Conservation (phyloP, 345 rosid genomes). For the Melaleuca quinquenervia region DNA sequence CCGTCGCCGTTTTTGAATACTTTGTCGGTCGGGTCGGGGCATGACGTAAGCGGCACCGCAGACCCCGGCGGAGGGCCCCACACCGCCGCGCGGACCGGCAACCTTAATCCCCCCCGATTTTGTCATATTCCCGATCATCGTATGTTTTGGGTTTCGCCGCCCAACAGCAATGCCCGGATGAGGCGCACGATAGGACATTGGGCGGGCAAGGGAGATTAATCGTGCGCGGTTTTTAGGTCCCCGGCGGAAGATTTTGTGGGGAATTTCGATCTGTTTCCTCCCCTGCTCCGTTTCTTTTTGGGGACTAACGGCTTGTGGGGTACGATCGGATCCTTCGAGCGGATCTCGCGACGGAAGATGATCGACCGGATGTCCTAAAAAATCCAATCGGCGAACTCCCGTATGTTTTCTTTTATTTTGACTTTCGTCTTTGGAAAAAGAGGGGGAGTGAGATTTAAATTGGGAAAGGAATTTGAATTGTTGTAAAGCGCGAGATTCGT, state of each 20-base stretch:
- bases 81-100: background rate
- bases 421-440: background rate
- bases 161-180: background rate
- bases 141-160: background rate
- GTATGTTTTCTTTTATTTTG: too few relatives aligned
- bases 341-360: background rate
- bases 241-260: background rate
- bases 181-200: background rate
- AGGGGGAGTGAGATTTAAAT: background rate
- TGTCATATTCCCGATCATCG: background rate
- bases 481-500: background rate
- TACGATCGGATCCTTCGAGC: background rate
- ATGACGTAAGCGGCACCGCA: background rate
- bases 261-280: background rate
- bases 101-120: background rate
- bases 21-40: background rate
- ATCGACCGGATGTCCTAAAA: background rate
- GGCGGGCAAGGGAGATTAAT: background rate
- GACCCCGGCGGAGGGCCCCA: background rate
- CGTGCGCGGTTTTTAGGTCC: background rate
- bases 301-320: background rate
- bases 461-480: background rate
- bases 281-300: background rate
- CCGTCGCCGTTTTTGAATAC: background rate
- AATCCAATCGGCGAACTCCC: background rate